Percentiles rank a stretch among this genome's conserved stretches.
These are phyloP conservation scores for Saraca asoca DNA, from an alignment of 331 rosid genomes.

Conservation along the genomic window DNA sequence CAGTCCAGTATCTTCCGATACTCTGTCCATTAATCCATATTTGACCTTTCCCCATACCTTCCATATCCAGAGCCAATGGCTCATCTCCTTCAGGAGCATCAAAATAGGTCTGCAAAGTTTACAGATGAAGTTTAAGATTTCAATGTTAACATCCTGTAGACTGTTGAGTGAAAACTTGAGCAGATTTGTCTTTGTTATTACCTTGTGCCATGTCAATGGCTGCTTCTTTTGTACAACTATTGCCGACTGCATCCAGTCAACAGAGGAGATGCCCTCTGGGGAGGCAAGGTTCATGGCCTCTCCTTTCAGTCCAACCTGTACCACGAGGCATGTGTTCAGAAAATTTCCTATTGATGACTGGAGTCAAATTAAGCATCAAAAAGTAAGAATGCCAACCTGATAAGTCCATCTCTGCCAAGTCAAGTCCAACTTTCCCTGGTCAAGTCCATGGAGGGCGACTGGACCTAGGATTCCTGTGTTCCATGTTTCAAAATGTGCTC, in stretches of 20 bases:
- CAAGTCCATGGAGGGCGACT: constrained; percentile 84
- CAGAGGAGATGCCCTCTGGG: constrained; percentile 68
- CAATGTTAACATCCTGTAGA: neutral
- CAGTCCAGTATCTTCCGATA: constrained; percentile 96
- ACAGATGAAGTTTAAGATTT: constrained; percentile 29
- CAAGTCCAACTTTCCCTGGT: constrained; percentile 85
- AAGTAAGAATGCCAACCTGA: constrained; percentile 59
- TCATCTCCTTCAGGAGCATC: constrained; percentile 86
- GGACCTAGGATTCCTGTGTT: constrained; percentile 98
- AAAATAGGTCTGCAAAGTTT: constrained; percentile 65
- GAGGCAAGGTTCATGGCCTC: constrained; percentile 88
- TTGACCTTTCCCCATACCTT: constrained; percentile 98
- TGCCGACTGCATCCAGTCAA: constrained; percentile 79
- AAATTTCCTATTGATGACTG: constrained; percentile 11
- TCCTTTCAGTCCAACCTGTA: constrained; percentile 93
- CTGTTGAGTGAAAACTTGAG: constrained; percentile 16
- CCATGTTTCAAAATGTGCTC: constrained; percentile 93
- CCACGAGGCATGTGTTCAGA: constrained; percentile 26
- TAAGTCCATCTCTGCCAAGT: constrained; percentile 96
- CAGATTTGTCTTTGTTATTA: constrained; percentile 31
- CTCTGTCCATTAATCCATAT: constrained; percentile 94
- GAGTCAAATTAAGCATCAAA: constrained; percentile 4
- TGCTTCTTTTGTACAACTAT: constrained; percentile 62
- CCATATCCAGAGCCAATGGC: constrained; percentile 95
- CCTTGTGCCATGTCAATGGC: constrained; percentile 99